phyloP scores from a whole-genome alignment of 306 rosid genomes.

The Macrotyloma uniflorum region DNA sequence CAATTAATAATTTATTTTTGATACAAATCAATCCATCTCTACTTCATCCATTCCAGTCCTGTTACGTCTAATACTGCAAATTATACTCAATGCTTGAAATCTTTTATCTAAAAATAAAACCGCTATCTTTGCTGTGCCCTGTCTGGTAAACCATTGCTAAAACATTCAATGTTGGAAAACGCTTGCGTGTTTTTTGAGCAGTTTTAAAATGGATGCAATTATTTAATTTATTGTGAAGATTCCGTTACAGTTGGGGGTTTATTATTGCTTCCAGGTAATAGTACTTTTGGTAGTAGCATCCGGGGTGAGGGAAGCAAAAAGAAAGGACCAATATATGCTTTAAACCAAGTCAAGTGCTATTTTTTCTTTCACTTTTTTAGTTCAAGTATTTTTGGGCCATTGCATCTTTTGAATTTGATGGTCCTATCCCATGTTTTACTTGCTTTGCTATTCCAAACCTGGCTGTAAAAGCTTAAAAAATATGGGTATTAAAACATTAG shows the following conservation, averaged over 20 bases:
- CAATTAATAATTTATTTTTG: background rate
- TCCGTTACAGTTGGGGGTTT: background rate
- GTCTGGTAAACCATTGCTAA: background rate
- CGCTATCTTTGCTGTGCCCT: background rate
- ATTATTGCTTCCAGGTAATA: background rate
- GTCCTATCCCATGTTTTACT: no score
- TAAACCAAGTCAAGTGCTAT: background rate
- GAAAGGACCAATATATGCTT: background rate
- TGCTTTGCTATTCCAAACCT: background rate
- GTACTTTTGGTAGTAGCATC: background rate
- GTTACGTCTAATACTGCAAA: background rate
- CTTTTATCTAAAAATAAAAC: background rate
- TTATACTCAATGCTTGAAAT: background rate
- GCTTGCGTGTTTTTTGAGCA: background rate
- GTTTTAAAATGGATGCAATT: background rate
- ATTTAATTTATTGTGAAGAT: background rate
- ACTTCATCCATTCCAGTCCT: background rate
- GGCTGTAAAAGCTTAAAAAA: background rate
- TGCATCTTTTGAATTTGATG: no score
- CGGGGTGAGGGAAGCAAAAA: background rate
- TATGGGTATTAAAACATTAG: background rate
- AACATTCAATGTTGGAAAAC: background rate
- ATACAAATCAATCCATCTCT: background rate
- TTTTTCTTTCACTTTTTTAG: background rate
- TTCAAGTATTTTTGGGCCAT: background rate